These are phyloP conservation scores for Excoecaria cochinchinensis DNA, from an alignment of 345 rosid species.

Conservation along the genomic window DNA sequence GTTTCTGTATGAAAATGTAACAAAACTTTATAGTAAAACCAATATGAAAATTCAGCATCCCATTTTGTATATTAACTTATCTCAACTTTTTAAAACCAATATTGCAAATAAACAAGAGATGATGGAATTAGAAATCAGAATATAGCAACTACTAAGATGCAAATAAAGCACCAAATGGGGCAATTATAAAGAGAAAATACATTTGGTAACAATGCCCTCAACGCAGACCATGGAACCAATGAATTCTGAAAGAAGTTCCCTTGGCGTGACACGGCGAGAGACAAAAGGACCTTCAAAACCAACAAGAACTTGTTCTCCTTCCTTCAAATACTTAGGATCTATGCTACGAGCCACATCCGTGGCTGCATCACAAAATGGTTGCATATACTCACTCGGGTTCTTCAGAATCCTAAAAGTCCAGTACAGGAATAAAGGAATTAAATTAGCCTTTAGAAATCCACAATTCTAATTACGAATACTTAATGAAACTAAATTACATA, in stretches of 20 bases:
- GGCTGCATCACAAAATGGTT: constrained; percentile 86
- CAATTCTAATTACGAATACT: background rate
- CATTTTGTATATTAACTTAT: background rate
- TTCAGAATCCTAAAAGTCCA: constrained; percentile 55
- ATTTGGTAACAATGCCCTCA: constrained; percentile 94
- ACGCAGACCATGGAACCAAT: constrained; percentile 97
- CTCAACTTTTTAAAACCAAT: background rate
- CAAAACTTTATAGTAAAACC: background rate
- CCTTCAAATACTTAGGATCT: constrained; percentile 73
- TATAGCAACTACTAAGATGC: background rate
- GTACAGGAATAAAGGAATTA: background rate
- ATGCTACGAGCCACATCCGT: constrained; percentile 72
- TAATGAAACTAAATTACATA: background rate
- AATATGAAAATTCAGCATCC: background rate
- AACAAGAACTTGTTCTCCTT: constrained; percentile 77
- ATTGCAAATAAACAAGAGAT: background rate
- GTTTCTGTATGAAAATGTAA: background rate
- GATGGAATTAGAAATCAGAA: background rate
- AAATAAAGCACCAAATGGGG: background rate
- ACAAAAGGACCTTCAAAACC: constrained; percentile 98
- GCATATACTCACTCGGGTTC: constrained; percentile 85
- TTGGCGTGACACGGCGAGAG: constrained; percentile 87
- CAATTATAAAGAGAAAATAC: constrained; percentile 32
- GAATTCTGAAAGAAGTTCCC: constrained; percentile 89
- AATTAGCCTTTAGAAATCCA: background rate